A percentile compares a stretch with the other conserved stretches of the same genome.
These are phyloP conservation scores for Fusarium zealandicum DNA, from an alignment of 2,329 filamentous ascomycete species.

Conservation along the genomic window DNA sequence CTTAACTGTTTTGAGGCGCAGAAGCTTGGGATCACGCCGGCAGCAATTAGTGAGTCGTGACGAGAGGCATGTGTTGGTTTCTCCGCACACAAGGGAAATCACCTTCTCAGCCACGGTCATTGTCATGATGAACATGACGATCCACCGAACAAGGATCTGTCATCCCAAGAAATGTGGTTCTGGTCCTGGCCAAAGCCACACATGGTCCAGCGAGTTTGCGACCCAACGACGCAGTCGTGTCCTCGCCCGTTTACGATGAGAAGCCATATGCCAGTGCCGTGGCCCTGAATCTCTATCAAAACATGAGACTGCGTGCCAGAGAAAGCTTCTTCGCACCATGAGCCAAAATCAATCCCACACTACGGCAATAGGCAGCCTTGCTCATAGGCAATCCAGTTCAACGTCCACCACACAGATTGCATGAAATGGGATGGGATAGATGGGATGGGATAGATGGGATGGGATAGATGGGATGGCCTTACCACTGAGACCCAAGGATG, in stretches of 20 bases:
- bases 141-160: conserved; percentile 24
- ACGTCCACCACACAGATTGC: conserved; percentile 18
- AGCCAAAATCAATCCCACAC: conserved; percentile 35
- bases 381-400: conserved; percentile 11
- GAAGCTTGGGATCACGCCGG: conserved; percentile 4
- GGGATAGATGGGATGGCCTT: conserved; percentile 14
- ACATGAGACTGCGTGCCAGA: conserved; percentile 31
- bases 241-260: conserved; percentile 7
- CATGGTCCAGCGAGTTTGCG: conserved; percentile 21
- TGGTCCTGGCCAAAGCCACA: conserved; percentile 29
- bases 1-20: conserved; percentile 10
- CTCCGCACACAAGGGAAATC: background rate
- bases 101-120: conserved; percentile 1
- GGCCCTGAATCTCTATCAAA: conserved; percentile 33
- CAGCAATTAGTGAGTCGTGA: conserved; percentile 27
- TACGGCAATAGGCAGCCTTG: conserved; percentile 27
- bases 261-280: conserved; percentile 17
- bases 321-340: conserved; percentile 38
- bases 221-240: conserved; percentile 15
- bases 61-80: conserved; percentile 20
- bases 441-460: conserved; percentile 17
- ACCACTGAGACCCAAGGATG: conserved; percentile 7
- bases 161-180: conserved; percentile 18
- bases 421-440: too few relatives aligned
- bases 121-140: conserved; percentile 17